A percentile compares a stretch with the other conserved stretches of the same genome.
These are phyloP conservation scores for Globisporangium takayamanum DNA, from an alignment of 352 stramenopile species.

Conservation along the genomic window DNA sequence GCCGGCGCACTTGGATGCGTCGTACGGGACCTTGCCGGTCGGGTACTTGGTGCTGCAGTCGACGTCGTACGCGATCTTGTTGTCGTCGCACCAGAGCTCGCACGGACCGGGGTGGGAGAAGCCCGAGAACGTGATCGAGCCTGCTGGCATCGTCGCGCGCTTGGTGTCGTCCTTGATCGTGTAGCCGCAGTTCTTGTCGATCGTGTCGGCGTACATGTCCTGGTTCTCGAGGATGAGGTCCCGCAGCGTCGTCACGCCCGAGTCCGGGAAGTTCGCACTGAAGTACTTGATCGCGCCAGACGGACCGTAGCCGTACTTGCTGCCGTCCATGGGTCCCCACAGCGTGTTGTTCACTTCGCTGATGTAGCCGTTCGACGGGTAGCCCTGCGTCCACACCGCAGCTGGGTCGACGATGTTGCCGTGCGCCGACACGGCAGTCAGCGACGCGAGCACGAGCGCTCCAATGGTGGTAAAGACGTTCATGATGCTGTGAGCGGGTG, in stretches of 20 bases:
- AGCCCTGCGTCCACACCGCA: conserved; percentile 21
- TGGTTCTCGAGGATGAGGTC: conserved; percentile 27
- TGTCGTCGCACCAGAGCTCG: conserved; percentile 55
- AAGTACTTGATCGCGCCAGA: conserved; percentile 23
- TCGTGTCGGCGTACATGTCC: conserved; percentile 12
- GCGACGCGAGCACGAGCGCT: conserved; percentile 4
- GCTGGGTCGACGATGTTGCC: conserved; percentile 41
- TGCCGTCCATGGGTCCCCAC: conserved; percentile 16
- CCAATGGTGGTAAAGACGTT: conserved; percentile 7
- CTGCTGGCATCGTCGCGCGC: conserved; percentile 21
- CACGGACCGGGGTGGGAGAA: conserved; percentile 57
- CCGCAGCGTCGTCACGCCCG: conserved; percentile 18
- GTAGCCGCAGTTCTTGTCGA: conserved; percentile 17
- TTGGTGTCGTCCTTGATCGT: conserved; percentile 29
- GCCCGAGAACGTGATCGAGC: conserved; percentile 33
- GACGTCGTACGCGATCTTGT: conserved; percentile 36
- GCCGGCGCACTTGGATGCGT: conserved; percentile 27
- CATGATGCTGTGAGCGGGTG: conserved; percentile 1
- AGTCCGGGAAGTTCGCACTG: conserved; percentile 20
- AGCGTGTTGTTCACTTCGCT: conserved; percentile 16
- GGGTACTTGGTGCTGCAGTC: conserved; percentile 43
- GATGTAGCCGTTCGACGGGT: conserved; percentile 23
- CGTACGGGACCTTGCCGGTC: conserved; percentile 28
- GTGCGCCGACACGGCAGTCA: conserved; percentile 16
- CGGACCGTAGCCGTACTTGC: conserved; percentile 20